Evolutionary conservation across 2,329 filamentous ascomycete genomes (phyloP).

Genomic region (Aureobasidium vineae): DNA sequence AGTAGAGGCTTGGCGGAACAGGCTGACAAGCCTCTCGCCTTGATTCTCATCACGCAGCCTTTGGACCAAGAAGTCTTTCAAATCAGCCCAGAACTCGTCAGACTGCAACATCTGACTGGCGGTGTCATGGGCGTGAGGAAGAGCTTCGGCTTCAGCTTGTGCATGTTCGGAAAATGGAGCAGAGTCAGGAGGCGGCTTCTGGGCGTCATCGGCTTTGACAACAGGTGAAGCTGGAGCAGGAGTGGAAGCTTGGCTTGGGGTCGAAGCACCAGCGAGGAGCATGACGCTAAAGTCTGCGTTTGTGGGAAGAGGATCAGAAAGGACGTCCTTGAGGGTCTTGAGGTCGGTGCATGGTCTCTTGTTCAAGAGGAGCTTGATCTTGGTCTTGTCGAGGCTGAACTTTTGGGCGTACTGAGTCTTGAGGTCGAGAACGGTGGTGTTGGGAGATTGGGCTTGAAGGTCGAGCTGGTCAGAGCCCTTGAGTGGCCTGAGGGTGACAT

Average conservation of each 20-base stretch:
- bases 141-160: constrained; percentile 49
- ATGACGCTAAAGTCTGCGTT: constrained; percentile 78
- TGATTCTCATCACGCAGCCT: constrained; percentile 68
- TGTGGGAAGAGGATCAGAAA: constrained; percentile 44
- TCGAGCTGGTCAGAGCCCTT: constrained; percentile 72
- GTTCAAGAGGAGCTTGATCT: constrained; percentile 80
- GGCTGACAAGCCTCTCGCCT: constrained; percentile 61
- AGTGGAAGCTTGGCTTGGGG: constrained; percentile 24
- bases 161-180: constrained; percentile 36
- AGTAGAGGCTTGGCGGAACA: constrained; percentile 63
- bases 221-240: constrained; percentile 44
- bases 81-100: constrained; percentile 80
- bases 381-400: constrained; percentile 65
- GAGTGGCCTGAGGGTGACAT: constrained; percentile 69
- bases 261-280: constrained; percentile 65
- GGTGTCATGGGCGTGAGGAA: constrained; percentile 48
- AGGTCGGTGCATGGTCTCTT: constrained; percentile 81
- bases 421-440: constrained; percentile 74
- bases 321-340: constrained; percentile 72
- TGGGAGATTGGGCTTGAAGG: constrained; percentile 60
- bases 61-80: constrained; percentile 76
- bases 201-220: constrained; percentile 42
- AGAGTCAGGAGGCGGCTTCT: constrained; percentile 31
- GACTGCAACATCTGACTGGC: constrained; percentile 59
- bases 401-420: constrained; percentile 67